Evolutionary conservation across 768 basidiomycete species (phyloP), one percentile per base, ranked within the genome.

Genomic region (Lenzites betulinus): DNA sequence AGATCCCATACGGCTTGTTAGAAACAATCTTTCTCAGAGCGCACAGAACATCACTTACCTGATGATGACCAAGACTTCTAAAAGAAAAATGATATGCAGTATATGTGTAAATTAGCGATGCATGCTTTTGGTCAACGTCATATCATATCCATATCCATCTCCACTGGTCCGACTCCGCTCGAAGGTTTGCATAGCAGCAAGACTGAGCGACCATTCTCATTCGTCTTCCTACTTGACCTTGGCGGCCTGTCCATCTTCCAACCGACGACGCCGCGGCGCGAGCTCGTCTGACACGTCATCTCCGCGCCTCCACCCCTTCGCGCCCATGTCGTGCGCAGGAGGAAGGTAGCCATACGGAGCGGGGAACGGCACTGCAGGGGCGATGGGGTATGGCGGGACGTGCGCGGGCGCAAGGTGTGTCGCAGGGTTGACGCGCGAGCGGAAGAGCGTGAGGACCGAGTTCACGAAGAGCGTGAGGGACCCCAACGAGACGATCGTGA

Each of bases 401-500:
- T 71, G 64, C 30, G 58, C 64, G 11, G 64, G 60, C 0, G 58
- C 38, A 3, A 51, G 20, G 20, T 60, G 64, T 38, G 64, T 58
- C 18, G 63, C 61, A 8, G 76, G 70, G 73, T 70, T 81, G 69
- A 83, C 82, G 67, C 84, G 82, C 44, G 89, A 78, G 52, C 91
- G 89, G 72, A 90, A 92, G 39, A 92, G 79, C 36, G 88, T 88
- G 54, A 92, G 78, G 54, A 92, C 74, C n/a, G 88, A 76, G 74
- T 93, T 93, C 74, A 92, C 82, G 76, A 93, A 90, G 18, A 90
- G 75, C 18, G 90, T 92, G 67, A 91, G 68, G 72, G 92, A 92
- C 33, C 86, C 80, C 58, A 92, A 75, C 57, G 90, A 91, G 61
- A 87, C 85, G 74, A 93, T 72, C 26, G 87, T 84, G 76, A 92